Percentiles rank a stretch among this genome's conserved stretches.
Evolutionary conservation across 139 green algal species (phyloP).

Genomic region (Chlorella sp.): DNA sequence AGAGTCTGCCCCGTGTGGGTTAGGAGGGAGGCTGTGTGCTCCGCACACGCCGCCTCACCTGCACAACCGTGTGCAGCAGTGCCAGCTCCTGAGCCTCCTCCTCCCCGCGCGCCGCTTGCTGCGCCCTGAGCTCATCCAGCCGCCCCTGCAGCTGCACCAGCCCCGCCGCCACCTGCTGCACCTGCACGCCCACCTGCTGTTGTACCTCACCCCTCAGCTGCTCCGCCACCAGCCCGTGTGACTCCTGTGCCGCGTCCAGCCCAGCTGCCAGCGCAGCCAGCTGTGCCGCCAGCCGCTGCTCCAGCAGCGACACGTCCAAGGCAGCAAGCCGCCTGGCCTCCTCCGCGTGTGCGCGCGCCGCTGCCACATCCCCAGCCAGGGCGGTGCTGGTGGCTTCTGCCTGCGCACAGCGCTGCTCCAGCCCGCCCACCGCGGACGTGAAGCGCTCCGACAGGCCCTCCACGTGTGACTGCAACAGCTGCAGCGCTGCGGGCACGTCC

Average conservation of each 20-base stretch:
- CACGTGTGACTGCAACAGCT: too few species aligned
- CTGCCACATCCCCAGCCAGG: not conserved
- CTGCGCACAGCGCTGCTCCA: too few species aligned
- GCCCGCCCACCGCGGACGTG: too few species aligned
- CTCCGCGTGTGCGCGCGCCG: not conserved
- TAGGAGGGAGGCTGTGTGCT: not conserved
- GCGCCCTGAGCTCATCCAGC: not conserved
- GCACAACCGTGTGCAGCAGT: not conserved
- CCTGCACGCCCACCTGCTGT: slow-evolving; percentile 2
- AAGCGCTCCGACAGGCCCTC: too few species aligned
- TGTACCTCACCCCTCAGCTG: slow-evolving; percentile 6
- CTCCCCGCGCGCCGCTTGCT: not conserved
- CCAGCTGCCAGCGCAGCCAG: not conserved
- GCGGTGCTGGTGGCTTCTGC: too few species aligned
- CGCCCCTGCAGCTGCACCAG: not conserved
- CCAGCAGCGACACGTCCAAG: too few species aligned
- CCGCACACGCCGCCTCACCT: not conserved
- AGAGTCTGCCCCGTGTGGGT: not conserved
- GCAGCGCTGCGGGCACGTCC: too few species aligned
- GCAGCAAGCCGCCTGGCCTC: too few species aligned
- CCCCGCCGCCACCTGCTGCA: not conserved
- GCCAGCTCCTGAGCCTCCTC: not conserved
- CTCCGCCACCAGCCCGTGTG: not conserved
- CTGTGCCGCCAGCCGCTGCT: not conserved
- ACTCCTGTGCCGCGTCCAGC: not conserved